Evolutionary conservation across 2,329 filamentous ascomycete genomes (phyloP).

Genomic region (Fusarium gaditjirri): DNA sequence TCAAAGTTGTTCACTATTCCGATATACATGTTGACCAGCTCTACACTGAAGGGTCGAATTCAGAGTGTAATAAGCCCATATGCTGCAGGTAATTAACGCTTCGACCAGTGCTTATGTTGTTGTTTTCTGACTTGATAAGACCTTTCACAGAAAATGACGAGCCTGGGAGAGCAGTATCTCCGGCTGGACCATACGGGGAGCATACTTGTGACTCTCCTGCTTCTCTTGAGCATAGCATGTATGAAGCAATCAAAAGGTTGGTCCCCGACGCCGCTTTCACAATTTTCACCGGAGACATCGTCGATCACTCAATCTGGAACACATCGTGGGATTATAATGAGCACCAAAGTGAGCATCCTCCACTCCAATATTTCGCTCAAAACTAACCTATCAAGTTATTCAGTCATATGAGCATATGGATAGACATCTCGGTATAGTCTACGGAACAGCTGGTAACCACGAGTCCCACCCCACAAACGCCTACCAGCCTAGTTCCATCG

Average conservation of each 20-base stretch:
- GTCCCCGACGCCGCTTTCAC: constrained; percentile 61
- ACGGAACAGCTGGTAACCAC: constrained; percentile 67
- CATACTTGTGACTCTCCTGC: constrained; percentile 64
- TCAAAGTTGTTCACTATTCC: constrained; percentile 68
- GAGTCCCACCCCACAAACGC: constrained; percentile 65
- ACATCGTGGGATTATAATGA: constrained; percentile 51
- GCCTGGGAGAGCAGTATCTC: constrained; percentile 59
- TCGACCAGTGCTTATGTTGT: too few relatives aligned
- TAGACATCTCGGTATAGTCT: constrained; percentile 56
- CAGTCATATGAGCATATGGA: constrained; percentile 61
- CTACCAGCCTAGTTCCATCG: constrained; percentile 56
- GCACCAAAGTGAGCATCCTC: constrained; percentile 42
- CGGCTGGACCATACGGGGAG: constrained; percentile 64
- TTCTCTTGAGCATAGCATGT: constrained; percentile 65
- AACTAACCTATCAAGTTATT: constrained; percentile 48
- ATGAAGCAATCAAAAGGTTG: constrained; percentile 59
- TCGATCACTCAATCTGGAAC: constrained; percentile 64
- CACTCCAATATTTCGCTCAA: not conserved
- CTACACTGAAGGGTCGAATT: constrained; percentile 64
- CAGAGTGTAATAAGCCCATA: constrained; percentile 67
- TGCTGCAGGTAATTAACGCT: constrained; percentile 60
- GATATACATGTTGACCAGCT: constrained; percentile 69
- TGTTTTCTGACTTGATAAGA: constrained; percentile 40
- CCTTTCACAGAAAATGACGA: constrained; percentile 59
- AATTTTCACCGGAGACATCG: constrained; percentile 70